phyloP scores from a whole-genome alignment of 163 green algal genomes.

The Smithsoniella earleae region DNA sequence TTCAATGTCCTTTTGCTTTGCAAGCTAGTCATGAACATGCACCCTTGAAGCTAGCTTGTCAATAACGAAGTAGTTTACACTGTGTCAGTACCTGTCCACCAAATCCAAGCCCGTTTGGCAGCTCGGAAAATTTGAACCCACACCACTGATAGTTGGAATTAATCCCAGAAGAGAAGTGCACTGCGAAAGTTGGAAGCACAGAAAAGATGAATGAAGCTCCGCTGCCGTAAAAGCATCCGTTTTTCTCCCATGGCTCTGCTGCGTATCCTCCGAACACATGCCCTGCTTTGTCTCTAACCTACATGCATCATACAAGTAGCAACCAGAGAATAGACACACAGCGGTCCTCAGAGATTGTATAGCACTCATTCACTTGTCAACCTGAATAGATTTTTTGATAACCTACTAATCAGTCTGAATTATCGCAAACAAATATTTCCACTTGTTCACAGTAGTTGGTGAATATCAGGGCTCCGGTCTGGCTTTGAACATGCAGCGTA shows the following conservation, averaged over 20 bases:
- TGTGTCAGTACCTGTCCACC: conserved; percentile 56
- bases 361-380: too few relatives aligned
- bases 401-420: too few relatives aligned
- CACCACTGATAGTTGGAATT: conserved; percentile 68
- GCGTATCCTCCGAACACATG: conserved; percentile 55
- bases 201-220: conserved; percentile 39
- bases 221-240: conserved; percentile 55
- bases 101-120: conserved; percentile 57
- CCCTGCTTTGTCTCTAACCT: conserved; percentile 50
- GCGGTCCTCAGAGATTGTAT: too few relatives aligned
- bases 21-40: conserved; percentile 13
- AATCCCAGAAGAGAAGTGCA: conserved; percentile 43
- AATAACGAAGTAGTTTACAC: too few relatives aligned
- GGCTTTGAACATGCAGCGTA: too few relatives aligned
- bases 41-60: too few relatives aligned
- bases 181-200: conserved; percentile 31
- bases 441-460: too few relatives aligned
- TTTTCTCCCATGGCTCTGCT: conserved; percentile 49
- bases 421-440: too few relatives aligned
- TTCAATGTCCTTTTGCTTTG: neutral
- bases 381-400: too few relatives aligned
- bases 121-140: conserved; percentile 50
- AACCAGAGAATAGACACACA: neutral
- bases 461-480: too few relatives aligned
- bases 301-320: conserved; percentile 29